Evolutionary conservation across 2,329 filamentous ascomycete genomes (phyloP).

Genomic region (Colletotrichum siamense): DNA sequence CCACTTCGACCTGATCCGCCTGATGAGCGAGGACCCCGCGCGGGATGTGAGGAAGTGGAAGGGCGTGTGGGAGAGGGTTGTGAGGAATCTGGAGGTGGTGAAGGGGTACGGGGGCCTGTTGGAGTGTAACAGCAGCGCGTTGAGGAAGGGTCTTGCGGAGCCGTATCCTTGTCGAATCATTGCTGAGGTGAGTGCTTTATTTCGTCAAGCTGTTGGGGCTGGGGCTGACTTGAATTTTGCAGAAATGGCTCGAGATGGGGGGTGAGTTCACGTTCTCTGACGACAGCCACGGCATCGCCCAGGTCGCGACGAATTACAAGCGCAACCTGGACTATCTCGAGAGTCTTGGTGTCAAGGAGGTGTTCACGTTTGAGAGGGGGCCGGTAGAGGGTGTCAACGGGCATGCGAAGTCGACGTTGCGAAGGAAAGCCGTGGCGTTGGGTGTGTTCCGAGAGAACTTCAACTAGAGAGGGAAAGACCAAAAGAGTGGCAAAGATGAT

Average conservation of each 20-base stretch:
- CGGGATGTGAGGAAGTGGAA: constrained; percentile 62
- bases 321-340: constrained; percentile 74
- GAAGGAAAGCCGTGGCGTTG: constrained; percentile 49
- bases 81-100: constrained; percentile 76
- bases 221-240: neutral
- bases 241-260: constrained; percentile 75
- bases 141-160: constrained; percentile 89
- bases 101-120: constrained; percentile 79
- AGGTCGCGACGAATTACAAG: constrained; percentile 85
- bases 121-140: constrained; percentile 86
- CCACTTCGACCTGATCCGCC: constrained; percentile 90
- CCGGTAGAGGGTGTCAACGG: constrained; percentile 31
- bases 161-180: constrained; percentile 85
- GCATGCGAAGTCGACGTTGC: constrained; percentile 38
- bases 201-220: neutral
- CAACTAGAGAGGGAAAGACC: neutral
- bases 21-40: constrained; percentile 75
- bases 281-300: constrained; percentile 88
- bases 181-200: constrained; percentile 66
- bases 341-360: constrained; percentile 65
- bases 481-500: neutral
- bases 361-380: constrained; percentile 61
- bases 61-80: constrained; percentile 75
- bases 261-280: constrained; percentile 92
- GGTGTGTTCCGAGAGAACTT: constrained; percentile 41